phyloP scores from a whole-genome alignment of 148 eudicot species.

The Simmondsia chinensis region DNA sequence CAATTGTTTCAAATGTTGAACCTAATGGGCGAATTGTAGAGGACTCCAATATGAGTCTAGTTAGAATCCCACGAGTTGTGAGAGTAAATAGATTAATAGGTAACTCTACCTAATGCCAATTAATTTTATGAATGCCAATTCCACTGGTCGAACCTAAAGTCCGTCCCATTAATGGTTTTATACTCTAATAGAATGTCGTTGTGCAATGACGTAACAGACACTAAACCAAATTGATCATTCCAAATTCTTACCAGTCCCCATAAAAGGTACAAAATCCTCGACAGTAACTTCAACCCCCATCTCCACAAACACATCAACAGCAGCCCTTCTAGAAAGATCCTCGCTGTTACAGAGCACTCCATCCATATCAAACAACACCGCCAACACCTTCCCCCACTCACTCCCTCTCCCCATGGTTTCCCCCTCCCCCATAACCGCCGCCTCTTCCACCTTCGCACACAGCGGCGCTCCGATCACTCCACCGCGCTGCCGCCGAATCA shows the following conservation, averaged over 20 bases:
- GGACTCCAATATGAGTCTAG: no score
- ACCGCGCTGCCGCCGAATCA: constrained; percentile 1
- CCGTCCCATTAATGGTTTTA: no score
- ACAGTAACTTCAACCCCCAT: constrained; percentile 76
- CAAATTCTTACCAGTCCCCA: constrained; percentile 68
- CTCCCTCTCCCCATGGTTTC: constrained; percentile 13
- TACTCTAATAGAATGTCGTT: no score
- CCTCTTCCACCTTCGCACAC: constrained; percentile 38
- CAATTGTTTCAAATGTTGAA: no score
- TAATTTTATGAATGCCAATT: no score
- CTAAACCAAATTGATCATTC: no score
- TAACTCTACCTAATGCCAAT: no score
- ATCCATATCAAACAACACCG: constrained; percentile 96
- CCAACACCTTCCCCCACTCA: constrained; percentile 84
- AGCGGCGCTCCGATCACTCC: constrained; percentile 12
- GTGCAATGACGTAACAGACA: no score
- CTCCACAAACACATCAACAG: constrained; percentile 75
- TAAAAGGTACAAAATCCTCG: constrained; percentile 90
- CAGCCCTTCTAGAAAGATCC: constrained; percentile 76
- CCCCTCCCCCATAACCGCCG: constrained; percentile 18
- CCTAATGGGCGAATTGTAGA: no score
- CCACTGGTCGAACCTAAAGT: no score
- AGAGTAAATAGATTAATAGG: no score
- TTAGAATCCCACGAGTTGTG: no score
- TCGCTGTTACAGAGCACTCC: constrained; percentile 95